Evolutionary conservation across 1,284 basidiomycete genomes (phyloP), one percentile per base, ranked within the genome.

Genomic region (Ganoderma meredithae): DNA sequence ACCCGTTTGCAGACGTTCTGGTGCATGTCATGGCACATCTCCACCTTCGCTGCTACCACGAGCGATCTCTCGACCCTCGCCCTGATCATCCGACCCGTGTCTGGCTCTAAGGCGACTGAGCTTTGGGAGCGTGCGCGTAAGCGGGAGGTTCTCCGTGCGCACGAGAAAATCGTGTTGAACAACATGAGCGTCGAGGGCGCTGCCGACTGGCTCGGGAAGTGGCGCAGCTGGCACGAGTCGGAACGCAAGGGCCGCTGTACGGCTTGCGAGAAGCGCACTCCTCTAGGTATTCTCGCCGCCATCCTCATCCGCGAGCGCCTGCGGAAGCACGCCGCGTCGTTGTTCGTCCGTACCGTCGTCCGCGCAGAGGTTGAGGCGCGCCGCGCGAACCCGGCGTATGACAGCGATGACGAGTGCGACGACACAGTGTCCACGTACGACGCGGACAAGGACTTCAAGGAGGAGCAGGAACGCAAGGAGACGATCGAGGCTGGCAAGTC

Each of bases 401-500:
- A 71, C n/a, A 63, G 64, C 43, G 77, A 77, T 31, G 66, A 69
- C 25, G 78, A 80, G 5, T 76, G 77, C 31, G 73, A 72, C 2
- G 64, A 60, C 25, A 73, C 70, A 62, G 69, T 62, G 64, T 72
- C 74, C 41, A 78, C 80, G 52, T 75, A 77, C 52, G 81, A 81
- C 60, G 77, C 80, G 60, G 81, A 79, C 69, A 73, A 77, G 72
- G 79, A 80, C 52, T 70, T 70, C 44, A 69, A 73, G 68, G 80
- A 71, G 71, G 82, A 84, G 59, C 74, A 76, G 33, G 80, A 82
- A 72, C 82, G 84, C 76, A 75, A 77, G 62, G 81, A 79, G 60
- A 87, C 87, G 0, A 77, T 91, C 53, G 83, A 85, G 25, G 88
- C 87, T 36, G 88, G 89, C 22, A 82, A 82, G 63, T 87, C 89